Evolutionary conservation across 495 filamentous ascomycete genomes (phyloP), one percentile per base, ranked within the genome.

Genomic region (Xylaria cubensis): DNA sequence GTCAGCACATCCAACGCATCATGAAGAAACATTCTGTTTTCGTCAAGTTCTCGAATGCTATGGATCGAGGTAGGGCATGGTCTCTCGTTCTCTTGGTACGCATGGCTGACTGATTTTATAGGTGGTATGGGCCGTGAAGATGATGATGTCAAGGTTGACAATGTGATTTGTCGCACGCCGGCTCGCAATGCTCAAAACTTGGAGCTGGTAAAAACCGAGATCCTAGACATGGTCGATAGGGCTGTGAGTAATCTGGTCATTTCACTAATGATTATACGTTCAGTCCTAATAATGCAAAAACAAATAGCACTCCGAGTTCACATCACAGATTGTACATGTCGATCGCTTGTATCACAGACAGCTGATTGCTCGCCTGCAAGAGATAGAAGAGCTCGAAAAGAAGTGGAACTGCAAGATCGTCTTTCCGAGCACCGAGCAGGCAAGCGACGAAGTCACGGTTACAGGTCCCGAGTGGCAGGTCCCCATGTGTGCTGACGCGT

Each of bases 11-110:
- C 76, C 96, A 99, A 80, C 94, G 94, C 70, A 98, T 98, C 84
- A 99, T 98, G 96, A 99, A 99, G 86, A 98, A 98, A 82, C 97
- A 99, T 84, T 99, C 96, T 2, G 96, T 99, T 70, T 99, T 98
- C 74, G 96, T 99, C 84, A 99, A 99, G 80, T 99, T 99, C 79
- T 97, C 94, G 73, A 99, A 99, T 77, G 96, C 97, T 34, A 98
- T 98, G 97, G 96, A 99, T 81, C 92, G 96, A 75, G 86, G 86
- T 81, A 80, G 72, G 76, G 44, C 44, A 26, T 56, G 12, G 15
- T 36, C 17, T 26, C 15, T 42, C n/a, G 44, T 46, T 55, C 1
- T 64, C 0, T 26, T 56, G 36, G 4, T 34, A 1, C 3, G 34
- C 13, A 48, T 34, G 9, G 10, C 15, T 64, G 56, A 67, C 32